These are phyloP conservation scores for Suillus decipiens DNA, from an alignment of 768 basidiomycete species.

Conservation along the genomic window DNA sequence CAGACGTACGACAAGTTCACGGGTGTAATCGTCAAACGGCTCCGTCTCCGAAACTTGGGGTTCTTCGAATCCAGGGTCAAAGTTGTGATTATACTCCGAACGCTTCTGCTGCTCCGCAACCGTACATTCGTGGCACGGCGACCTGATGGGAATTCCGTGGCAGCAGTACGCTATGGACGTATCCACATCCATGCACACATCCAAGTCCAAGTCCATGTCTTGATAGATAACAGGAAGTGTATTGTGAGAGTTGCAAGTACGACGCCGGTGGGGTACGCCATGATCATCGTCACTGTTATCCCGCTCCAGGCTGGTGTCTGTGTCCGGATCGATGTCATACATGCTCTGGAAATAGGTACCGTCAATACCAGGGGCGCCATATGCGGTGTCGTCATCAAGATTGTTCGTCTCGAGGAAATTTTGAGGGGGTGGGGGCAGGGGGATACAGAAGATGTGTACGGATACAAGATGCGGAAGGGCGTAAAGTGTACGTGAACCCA, in stretches of 20 bases:
- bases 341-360: slow-evolving; percentile 5
- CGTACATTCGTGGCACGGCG: background rate
- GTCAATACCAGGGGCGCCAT: slow-evolving; percentile 8
- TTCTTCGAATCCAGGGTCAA: background rate
- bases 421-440: background rate
- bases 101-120: background rate
- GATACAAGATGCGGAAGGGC: slow-evolving; percentile 38
- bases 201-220: background rate
- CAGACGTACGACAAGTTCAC: slow-evolving; percentile 5
- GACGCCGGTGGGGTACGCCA: background rate
- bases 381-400: slow-evolving; percentile 2
- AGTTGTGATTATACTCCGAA: background rate
- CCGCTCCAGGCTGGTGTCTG: slow-evolving; percentile 4
- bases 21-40: background rate
- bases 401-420: slow-evolving; percentile 7
- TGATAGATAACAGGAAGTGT: background rate
- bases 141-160: background rate
- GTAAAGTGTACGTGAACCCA: slow-evolving; percentile 45
- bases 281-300: background rate
- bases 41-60: background rate
- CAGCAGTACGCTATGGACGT: background rate
- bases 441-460: slow-evolving; percentile 36
- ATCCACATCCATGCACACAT: background rate
- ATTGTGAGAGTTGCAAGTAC: background rate
- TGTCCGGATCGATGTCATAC: slow-evolving; percentile 20